Percentiles rank a stretch among this genome's conserved stretches.
phyloP scores from a whole-genome alignment of 2,329 filamentous ascomycete genomes.

The Neonectria punicea region DNA sequence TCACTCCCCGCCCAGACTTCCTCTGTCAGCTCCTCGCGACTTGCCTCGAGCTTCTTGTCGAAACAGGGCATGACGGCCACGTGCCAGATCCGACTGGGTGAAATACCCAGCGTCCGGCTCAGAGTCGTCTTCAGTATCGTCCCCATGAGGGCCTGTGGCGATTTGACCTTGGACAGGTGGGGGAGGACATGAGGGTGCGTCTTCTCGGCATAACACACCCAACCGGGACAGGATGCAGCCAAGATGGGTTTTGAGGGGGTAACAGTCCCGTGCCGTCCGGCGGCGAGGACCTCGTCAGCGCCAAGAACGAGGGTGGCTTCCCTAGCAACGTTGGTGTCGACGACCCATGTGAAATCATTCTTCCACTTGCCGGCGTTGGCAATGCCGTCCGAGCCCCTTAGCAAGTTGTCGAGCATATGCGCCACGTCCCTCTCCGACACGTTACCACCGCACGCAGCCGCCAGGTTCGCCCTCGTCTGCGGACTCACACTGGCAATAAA shows the following conservation, averaged over 20 bases:
- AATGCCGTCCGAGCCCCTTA: constrained; percentile 75
- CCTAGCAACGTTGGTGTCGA: constrained; percentile 87
- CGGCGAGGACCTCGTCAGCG: constrained; percentile 73
- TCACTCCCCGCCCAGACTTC: constrained; percentile 72
- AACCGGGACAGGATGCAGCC: constrained; percentile 92
- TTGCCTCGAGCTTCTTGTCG: constrained; percentile 98
- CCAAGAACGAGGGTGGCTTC: constrained; percentile 85
- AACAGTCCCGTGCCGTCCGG: constrained; percentile 33
- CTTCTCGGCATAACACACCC: constrained; percentile 99
- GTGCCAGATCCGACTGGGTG: constrained; percentile 89
- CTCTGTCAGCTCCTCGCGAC: constrained; percentile 90
- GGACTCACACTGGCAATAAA: constrained; percentile 95
- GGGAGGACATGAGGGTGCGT: constrained; percentile 94
- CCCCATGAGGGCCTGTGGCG: constrained; percentile 90
- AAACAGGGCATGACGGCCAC: constrained; percentile 98
- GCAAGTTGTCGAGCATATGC: constrained; percentile 82
- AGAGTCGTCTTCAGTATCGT: constrained; percentile 90
- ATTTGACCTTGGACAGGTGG: constrained; percentile 91
- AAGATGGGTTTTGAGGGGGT: constrained; percentile 69
- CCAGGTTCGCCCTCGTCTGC: constrained; percentile 88
- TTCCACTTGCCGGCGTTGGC: constrained; percentile 75
- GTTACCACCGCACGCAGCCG: constrained; percentile 80
- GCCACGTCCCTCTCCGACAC: constrained; percentile 79
- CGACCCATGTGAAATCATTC: constrained; percentile 87
- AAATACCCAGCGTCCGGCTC: constrained; percentile 75